These are phyloP conservation scores for Ceratobasidium sp. DNA, from an alignment of 1,284 basidiomycete species.

Conservation along the genomic window DNA sequence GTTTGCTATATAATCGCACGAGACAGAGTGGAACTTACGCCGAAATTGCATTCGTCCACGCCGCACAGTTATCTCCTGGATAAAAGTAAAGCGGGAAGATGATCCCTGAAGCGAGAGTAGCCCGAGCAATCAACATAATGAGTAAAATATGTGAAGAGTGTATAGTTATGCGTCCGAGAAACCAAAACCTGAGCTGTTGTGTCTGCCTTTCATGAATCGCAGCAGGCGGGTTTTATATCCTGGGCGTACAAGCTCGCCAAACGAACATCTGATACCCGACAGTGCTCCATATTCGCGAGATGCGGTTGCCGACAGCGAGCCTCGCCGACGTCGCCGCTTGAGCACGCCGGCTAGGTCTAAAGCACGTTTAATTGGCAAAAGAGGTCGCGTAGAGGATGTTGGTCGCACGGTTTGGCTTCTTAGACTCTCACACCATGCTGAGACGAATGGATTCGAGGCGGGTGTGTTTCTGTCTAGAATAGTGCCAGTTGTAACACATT, in stretches of 20 bases:
- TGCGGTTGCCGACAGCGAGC: not conserved
- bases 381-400: not conserved
- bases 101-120: slow-evolving; percentile 38
- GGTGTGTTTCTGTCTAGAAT: too few relatives aligned
- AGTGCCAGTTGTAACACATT: too few relatives aligned
- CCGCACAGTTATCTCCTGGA: slow-evolving; percentile 30
- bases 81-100: slow-evolving; percentile 39
- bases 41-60: slow-evolving; percentile 34
- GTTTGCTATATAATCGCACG: slow-evolving; percentile 57
- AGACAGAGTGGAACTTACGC: slow-evolving; percentile 35
- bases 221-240: slow-evolving; percentile 22
- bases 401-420: slow-evolving; percentile 14
- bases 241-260: not conserved
- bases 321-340: slow-evolving; percentile 21
- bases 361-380: not conserved
- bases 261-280: slow-evolving; percentile 2
- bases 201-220: not conserved
- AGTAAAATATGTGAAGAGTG: not conserved
- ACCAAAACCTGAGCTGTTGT: not conserved
- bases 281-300: not conserved
- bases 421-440: slow-evolving; percentile 4
- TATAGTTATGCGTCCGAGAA: not conserved
- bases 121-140: slow-evolving; percentile 34
- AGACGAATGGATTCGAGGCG: not conserved
- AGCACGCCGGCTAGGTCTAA: not conserved